Evolutionary conservation across 345 rosid genomes (phyloP), one percentile per base, ranked within the genome.

Genomic region (Rhodamnia argentea): DNA sequence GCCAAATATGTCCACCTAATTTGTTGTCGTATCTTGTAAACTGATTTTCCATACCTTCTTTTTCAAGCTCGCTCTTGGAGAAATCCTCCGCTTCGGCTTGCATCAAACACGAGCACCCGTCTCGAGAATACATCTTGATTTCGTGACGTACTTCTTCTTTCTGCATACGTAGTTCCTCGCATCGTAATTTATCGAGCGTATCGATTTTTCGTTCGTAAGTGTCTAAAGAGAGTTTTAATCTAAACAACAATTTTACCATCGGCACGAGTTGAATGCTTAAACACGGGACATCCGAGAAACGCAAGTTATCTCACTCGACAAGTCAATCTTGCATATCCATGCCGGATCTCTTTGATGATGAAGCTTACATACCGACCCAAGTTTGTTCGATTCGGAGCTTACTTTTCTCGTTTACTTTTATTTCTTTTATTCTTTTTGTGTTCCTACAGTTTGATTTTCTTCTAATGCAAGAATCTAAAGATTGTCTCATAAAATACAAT

Each of bases 241-340:
- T 47, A 0, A 47, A 47, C 51, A 47, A 9, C 51, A 47, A 47
- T 47, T 8, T 47, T 47, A 9, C 51, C 51, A 47, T 47, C 51
- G 11, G 51, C 51, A 10, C 11, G 11, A 47, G 51, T 47, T 9
- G 51, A 47, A 47, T 47, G 51, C 51, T 47, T 47, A 27, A 62
- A 4, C 2, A 60, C 0, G 5, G 7, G 20, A 60, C 27, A 60
- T 27, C 13, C 20, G 0, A 62, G 40, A 62, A 0, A 27, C 5
- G 11, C 51, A 47, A 7, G 15, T 59, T 0, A 6, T 27, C 5
- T 60, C 5, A 13, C 40, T 27, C 1, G 0, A 26, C 1, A 4
- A 57, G 62, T 11, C 7, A 3, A 58, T 58, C 32, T 58, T 58
- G 64, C 64, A 26, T 58, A 5, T 58, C 8, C n/a, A 1, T n/a